These are phyloP conservation scores for Arthrobotrys sphaeroides DNA, from an alignment of 2,329 filamentous ascomycete genomes.

Conservation along the genomic window DNA sequence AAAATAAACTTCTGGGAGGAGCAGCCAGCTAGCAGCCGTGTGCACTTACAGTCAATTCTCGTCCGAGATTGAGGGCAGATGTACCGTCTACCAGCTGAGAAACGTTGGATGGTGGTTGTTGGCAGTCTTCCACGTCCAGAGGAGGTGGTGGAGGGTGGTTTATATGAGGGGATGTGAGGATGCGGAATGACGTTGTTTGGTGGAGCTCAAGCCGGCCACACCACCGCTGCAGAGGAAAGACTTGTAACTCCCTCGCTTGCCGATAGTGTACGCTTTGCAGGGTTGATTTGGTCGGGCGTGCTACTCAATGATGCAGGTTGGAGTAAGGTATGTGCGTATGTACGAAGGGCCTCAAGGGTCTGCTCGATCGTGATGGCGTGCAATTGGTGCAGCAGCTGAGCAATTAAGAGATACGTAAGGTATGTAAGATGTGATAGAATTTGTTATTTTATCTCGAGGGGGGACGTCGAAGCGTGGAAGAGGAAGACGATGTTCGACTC, in stretches of 20 bases:
- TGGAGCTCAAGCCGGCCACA: conserved; percentile 39
- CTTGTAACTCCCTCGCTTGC: conserved; percentile 15
- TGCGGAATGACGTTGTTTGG: conserved; percentile 51
- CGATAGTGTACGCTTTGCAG: background rate
- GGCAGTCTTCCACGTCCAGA: background rate
- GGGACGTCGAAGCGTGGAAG: background rate
- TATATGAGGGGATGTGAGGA: conserved; percentile 25
- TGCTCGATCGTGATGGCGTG: background rate
- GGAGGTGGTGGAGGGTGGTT: background rate
- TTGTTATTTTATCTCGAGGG: background rate
- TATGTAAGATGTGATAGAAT: background rate
- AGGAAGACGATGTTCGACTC: conserved; percentile 53
- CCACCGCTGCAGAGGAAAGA: background rate
- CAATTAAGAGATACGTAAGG: background rate
- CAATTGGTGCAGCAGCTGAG: background rate
- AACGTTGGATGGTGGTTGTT: background rate
- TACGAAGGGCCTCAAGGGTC: conserved; percentile 12
- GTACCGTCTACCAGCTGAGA: background rate
- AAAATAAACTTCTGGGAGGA: conserved; percentile 11
- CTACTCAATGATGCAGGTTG: conserved; percentile 8
- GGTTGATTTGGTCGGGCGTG: background rate
- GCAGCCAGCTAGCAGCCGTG: no score
- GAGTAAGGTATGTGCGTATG: background rate
- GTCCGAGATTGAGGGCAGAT: background rate
- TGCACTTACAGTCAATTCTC: conserved; percentile 9